Base-by-base conservation (phyloP, 257 asterid genomes). In the Solanum pennellii region DNA sequence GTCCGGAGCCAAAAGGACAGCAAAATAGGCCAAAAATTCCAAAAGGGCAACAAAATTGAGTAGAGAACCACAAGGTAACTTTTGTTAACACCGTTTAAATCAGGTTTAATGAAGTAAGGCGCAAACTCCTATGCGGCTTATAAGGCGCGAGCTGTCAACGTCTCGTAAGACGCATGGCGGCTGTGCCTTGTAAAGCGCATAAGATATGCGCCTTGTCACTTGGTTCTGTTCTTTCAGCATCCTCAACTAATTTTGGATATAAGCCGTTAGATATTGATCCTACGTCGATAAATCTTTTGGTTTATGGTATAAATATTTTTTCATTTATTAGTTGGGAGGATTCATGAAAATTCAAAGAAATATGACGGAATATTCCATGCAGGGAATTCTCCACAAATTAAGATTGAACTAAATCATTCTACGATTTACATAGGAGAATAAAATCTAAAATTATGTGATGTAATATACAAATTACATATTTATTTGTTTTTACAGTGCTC, bases 181-280 rank as follows among this genome's bases (percentile, higher is more conserved):
- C 60, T 49, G 60, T 21, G 15, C 60, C 21, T 49, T 49, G 21
- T 15, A 49, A 39, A 21, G 60, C 23, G 23, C 60, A 49, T 49
- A 49, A 21, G 59, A 49, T 49, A 15, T 49, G 4, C 23, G 23
- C 62, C 62, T 16, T 52, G 62, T 37, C 11, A 62, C n/a, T 37
- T 31, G 86, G 39, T 23, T 41, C 16, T 25, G 12, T 23, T 52
- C 60, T 52, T 52, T 15, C 60, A 52, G 9, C 60, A 52, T 87
- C 60, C 37, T 62, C 7, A 6, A 52, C 62, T 52, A 52, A 20
- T 52, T 52, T 52, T 52, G 62, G 7, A 25, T 29, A 31, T 15
- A 42, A 65, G 72, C 73, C 89, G 21, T 89, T 87, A 89, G 93
- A 89, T 91, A 16, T 49, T 29, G 42, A 87, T 89, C 79, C 1